Percentiles rank a stretch among this genome's conserved stretches.
These are phyloP conservation scores for Aplosporella prunicola DNA, from an alignment of 2,329 filamentous ascomycete genomes.

Conservation along the genomic window DNA sequence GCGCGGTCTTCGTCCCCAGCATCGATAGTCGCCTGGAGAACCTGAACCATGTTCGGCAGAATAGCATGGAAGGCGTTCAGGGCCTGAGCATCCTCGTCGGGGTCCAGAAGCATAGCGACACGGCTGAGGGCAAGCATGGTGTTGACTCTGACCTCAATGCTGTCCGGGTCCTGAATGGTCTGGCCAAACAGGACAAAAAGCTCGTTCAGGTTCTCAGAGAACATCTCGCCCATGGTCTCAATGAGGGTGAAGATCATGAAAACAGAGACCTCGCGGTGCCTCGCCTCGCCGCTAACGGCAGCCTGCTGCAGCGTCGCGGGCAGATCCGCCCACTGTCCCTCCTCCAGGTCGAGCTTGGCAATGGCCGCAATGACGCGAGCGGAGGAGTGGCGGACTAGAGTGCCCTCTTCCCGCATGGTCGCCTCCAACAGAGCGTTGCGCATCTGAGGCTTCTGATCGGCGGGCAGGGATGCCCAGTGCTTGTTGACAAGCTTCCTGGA, in stretches of 20 bases:
- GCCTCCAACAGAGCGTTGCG: conserved; percentile 76
- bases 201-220: conserved; percentile 68
- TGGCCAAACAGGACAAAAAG: conserved; percentile 76
- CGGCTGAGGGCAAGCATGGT: conserved; percentile 84
- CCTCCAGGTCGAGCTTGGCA: conserved; percentile 74
- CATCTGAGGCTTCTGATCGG: conserved; percentile 68
- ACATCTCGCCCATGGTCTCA: conserved; percentile 76
- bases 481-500: conserved; percentile 70
- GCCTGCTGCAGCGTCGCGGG: conserved; percentile 71
- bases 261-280: conserved; percentile 80
- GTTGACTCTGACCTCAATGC: conserved; percentile 87
- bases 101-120: conserved; percentile 76
- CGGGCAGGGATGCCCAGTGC: conserved; percentile 71
- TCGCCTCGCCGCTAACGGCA: conserved; percentile 61
- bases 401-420: conserved; percentile 67
- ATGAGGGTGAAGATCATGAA: conserved; percentile 90
- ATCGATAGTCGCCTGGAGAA: conserved; percentile 76
- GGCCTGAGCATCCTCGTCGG: conserved; percentile 69
- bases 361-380: conserved; percentile 82
- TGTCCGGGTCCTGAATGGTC: conserved; percentile 84
- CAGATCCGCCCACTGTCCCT: conserved; percentile 77
- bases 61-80: conserved; percentile 69
- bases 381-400: conserved; percentile 73
- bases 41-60: conserved; percentile 78
- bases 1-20: conserved; percentile 75